Conservation (phyloP, 345 rosid genomes). For the Pugionium dolabratum region DNA sequence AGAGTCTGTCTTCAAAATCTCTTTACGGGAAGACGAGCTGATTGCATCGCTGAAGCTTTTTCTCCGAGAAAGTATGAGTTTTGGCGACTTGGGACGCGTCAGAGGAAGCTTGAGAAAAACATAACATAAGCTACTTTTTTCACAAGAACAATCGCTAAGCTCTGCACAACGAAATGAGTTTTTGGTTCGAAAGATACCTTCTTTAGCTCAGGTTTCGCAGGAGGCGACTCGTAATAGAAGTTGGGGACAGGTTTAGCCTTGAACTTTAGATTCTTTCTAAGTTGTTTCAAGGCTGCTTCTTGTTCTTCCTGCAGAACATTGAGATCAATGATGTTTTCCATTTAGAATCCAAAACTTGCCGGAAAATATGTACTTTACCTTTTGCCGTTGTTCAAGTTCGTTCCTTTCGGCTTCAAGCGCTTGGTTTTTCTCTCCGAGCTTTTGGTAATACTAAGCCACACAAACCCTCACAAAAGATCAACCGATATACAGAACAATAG, state of each 20-base stretch:
- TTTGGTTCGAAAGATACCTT: constrained; percentile 56
- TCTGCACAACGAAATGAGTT: constrained; percentile 2
- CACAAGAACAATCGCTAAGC: constrained; percentile 16
- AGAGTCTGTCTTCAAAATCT: constrained; percentile 21
- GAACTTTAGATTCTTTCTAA: constrained; percentile 73
- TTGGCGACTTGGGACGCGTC: constrained; percentile 78
- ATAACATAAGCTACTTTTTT: constrained; percentile 11
- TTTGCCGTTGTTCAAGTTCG: constrained; percentile 73
- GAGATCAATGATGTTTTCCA: not conserved
- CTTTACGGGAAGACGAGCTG: constrained; percentile 40
- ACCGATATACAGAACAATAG: constrained; percentile 15
- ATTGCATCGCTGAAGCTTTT: constrained; percentile 61
- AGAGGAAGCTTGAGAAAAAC: constrained; percentile 57
- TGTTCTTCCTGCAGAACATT: constrained; percentile 72
- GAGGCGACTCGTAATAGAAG: constrained; percentile 90
- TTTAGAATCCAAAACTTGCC: not conserved
- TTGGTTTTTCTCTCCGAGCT: constrained; percentile 78
- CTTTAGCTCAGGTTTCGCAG: constrained; percentile 75
- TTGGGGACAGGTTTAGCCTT: constrained; percentile 93
- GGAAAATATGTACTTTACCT: constrained; percentile 46
- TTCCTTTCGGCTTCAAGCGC: constrained; percentile 78
- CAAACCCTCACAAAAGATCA: constrained; percentile 12
- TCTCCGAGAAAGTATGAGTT: constrained; percentile 54
- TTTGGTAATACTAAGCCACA: constrained; percentile 65
- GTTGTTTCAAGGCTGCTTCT: constrained; percentile 88